Percentiles rank a stretch among this genome's conserved stretches.
Evolutionary conservation across 2,329 filamentous ascomycete species (phyloP).

Genomic region (Alternaria novae-zelandiae): DNA sequence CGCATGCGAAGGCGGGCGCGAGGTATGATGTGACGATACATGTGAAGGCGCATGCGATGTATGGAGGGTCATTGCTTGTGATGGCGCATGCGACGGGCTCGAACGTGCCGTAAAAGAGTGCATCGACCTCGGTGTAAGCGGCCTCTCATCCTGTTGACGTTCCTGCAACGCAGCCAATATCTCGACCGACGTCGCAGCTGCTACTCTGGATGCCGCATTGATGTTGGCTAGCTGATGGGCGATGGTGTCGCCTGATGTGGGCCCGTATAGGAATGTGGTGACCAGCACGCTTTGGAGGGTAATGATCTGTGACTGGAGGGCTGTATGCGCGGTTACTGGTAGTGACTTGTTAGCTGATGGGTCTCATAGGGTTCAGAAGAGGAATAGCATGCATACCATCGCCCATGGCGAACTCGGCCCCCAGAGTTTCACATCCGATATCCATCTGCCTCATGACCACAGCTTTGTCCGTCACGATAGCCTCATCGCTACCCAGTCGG

Average conservation of each 20-base stretch:
- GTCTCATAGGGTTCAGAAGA: neutral
- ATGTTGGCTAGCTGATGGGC: slow-evolving; percentile 41
- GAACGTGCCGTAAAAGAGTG: slow-evolving; percentile 18
- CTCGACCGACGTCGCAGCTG: slow-evolving; percentile 37
- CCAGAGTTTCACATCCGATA: slow-evolving; percentile 36
- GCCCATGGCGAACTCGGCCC: slow-evolving; percentile 38
- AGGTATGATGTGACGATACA: neutral
- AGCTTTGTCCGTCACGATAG: slow-evolving; percentile 41
- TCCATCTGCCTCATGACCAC: slow-evolving; percentile 41
- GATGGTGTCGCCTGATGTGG: slow-evolving; percentile 40
- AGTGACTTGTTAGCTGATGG: neutral
- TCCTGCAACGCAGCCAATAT: slow-evolving; percentile 34
- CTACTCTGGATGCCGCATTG: slow-evolving; percentile 38
- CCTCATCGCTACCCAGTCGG: slow-evolving; percentile 31
- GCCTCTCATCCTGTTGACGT: slow-evolving; percentile 28
- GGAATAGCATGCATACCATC: slow-evolving; percentile 34
- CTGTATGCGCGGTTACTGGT: slow-evolving; percentile 39
- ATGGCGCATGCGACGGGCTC: slow-evolving; percentile 5
- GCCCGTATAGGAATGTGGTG: slow-evolving; percentile 44
- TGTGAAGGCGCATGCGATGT: neutral
- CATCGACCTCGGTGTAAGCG: slow-evolving; percentile 21
- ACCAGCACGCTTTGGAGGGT: slow-evolving; percentile 41
- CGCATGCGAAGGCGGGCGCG: neutral
- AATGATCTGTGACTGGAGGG: slow-evolving; percentile 46
- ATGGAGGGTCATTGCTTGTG: neutral